These are phyloP conservation scores for Jatropha multifida DNA, from an alignment of 441 rosid species.

Conservation along the genomic window DNA sequence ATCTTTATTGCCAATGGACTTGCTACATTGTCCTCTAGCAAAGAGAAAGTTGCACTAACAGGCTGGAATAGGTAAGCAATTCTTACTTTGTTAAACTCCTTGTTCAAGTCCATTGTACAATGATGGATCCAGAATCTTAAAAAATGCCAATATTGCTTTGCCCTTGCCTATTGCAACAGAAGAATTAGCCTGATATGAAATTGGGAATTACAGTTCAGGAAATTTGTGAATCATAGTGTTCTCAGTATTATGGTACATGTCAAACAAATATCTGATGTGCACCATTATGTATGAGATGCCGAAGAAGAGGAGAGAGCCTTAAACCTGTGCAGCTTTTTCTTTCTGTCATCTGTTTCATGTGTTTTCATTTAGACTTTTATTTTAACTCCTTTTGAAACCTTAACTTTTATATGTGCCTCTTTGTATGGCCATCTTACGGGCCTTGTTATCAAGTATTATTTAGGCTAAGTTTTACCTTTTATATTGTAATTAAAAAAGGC, in stretches of 20 bases:
- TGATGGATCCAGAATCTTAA: background rate
- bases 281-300: background rate
- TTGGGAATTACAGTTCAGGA: background rate
- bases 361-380: background rate
- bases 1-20: background rate
- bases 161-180: background rate
- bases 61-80: background rate
- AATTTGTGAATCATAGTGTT: background rate
- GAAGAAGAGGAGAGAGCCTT: background rate
- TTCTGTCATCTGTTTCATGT: background rate
- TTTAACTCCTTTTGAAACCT: background rate
- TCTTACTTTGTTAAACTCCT: background rate
- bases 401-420: background rate
- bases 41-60: background rate
- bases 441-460: background rate
- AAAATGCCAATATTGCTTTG: background rate
- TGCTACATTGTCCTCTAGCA: background rate
- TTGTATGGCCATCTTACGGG: background rate
- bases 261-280: background rate
- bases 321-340: background rate
- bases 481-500: background rate
- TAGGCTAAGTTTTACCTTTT: background rate
- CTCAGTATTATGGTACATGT: background rate
- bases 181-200: background rate
- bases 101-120: background rate